Evolutionary conservation across 1,284 basidiomycete species (phyloP).

Genomic region (Xanthoconium separans): DNA sequence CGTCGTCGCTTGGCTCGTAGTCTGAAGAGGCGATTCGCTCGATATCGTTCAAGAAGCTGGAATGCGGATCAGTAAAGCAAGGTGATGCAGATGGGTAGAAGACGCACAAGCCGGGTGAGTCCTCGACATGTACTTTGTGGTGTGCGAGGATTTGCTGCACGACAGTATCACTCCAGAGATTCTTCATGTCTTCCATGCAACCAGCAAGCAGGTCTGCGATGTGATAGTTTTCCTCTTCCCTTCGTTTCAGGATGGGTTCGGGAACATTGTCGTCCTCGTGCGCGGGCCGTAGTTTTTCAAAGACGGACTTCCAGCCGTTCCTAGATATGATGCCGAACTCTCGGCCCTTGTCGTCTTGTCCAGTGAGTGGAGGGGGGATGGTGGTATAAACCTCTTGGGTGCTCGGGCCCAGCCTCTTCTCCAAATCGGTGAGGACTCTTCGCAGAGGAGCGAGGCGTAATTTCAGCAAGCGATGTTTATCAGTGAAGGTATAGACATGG

Average conservation of each 20-base stretch:
- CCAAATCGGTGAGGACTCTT: conserved; percentile 58
- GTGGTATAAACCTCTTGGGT: conserved; percentile 47
- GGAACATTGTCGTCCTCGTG: conserved; percentile 3
- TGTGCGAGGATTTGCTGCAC: conserved; percentile 55
- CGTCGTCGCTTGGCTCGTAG: conserved; percentile 69
- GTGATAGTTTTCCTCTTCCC: conserved; percentile 50
- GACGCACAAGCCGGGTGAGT: conserved; percentile 69
- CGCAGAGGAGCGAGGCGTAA: conserved; percentile 57
- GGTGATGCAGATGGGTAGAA: not conserved
- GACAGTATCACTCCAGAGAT: conserved; percentile 60
- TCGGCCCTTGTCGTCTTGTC: conserved; percentile 16
- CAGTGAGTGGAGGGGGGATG: conserved; percentile 39
- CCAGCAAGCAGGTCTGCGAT: conserved; percentile 55
- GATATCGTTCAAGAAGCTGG: conserved; percentile 59
- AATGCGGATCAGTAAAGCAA: not conserved
- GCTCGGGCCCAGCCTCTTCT: conserved; percentile 56
- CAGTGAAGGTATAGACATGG: conserved; percentile 50
- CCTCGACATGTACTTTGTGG: conserved; percentile 55
- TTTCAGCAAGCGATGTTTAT: conserved; percentile 58
- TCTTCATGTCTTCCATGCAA: conserved; percentile 62
- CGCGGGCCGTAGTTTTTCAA: conserved; percentile 45
- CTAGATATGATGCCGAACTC: conserved; percentile 57
- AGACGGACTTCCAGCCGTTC: conserved; percentile 60
- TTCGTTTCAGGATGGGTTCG: conserved; percentile 30
- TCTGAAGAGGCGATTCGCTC: conserved; percentile 57